These are phyloP conservation scores for Cicer chorassanicum DNA, from an alignment of 306 rosid genomes.

Conservation along the genomic window DNA sequence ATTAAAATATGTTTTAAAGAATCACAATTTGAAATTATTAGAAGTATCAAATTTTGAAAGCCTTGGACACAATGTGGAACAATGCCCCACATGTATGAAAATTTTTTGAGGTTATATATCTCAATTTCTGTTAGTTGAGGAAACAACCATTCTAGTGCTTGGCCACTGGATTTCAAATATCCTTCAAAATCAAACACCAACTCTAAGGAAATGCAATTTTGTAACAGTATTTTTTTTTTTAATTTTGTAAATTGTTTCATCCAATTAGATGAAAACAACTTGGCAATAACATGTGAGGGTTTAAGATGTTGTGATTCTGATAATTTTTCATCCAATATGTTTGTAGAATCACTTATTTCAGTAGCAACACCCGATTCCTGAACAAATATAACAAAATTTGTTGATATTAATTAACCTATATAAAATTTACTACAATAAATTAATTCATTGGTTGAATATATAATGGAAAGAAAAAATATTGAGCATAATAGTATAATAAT, in stretches of 20 bases:
- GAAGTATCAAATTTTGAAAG: not conserved
- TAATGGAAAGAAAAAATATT: too few relatives aligned
- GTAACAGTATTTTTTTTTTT: not conserved
- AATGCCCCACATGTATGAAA: constrained; percentile 17
- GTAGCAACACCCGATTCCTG: too few relatives aligned
- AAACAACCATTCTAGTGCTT: not conserved
- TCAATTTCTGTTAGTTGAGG: not conserved
- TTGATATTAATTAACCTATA: too few relatives aligned
- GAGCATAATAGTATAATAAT: too few relatives aligned
- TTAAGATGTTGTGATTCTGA: too few relatives aligned
- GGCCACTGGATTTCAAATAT: not conserved
- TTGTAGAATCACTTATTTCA: too few relatives aligned
- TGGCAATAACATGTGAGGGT: not conserved
- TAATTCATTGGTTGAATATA: too few relatives aligned
- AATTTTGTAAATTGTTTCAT: not conserved
- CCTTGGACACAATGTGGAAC: not conserved
- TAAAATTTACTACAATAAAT: too few relatives aligned
- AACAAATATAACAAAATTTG: too few relatives aligned
- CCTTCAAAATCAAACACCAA: not conserved
- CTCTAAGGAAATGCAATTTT: not conserved
- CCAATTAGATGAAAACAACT: constrained; percentile 17
- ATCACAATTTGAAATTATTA: not conserved
- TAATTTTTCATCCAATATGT: too few relatives aligned
- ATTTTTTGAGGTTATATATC: accelerated
- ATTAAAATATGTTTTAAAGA: not conserved